These are phyloP conservation scores for Cutaneotrichosporon cutaneum DNA, from an alignment of 1,284 basidiomycete genomes.

Conservation along the genomic window DNA sequence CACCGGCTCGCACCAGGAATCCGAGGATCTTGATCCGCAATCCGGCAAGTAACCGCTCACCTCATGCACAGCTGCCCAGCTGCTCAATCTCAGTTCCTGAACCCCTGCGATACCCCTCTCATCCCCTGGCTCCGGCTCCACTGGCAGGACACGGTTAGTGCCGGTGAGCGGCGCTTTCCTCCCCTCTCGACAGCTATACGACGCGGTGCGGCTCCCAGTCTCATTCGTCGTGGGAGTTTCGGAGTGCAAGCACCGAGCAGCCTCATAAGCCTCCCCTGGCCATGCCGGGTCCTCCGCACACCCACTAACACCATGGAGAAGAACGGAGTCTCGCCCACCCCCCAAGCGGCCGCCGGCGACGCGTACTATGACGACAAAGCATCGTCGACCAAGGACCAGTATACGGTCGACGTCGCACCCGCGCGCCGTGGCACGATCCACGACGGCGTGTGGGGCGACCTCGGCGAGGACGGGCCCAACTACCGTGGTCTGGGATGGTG, in stretches of 20 bases:
- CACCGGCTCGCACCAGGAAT: too few relatives aligned
- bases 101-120: too few relatives aligned
- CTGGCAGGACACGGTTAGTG: too few relatives aligned
- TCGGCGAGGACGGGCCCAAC: conserved; percentile 42
- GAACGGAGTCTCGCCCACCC: neutral
- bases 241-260: neutral
- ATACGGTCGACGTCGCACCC: neutral
- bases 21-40: too few relatives aligned
- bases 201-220: too few relatives aligned
- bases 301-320: neutral
- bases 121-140: too few relatives aligned
- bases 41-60: too few relatives aligned
- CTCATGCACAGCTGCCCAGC: too few relatives aligned
- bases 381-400: neutral
- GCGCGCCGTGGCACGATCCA: neutral
- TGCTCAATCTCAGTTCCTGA: too few relatives aligned
- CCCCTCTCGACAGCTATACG: too few relatives aligned
- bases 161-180: too few relatives aligned
- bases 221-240: too few relatives aligned
- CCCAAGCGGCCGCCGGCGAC: neutral
- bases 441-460: conserved; percentile 47
- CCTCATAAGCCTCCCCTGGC: neutral
- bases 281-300: neutral
- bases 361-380: conserved; percentile 4
- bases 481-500: conserved; percentile 44